Evolutionary conservation across 1,284 basidiomycete species (phyloP).

Genomic region (Rugosomyces carneus): DNA sequence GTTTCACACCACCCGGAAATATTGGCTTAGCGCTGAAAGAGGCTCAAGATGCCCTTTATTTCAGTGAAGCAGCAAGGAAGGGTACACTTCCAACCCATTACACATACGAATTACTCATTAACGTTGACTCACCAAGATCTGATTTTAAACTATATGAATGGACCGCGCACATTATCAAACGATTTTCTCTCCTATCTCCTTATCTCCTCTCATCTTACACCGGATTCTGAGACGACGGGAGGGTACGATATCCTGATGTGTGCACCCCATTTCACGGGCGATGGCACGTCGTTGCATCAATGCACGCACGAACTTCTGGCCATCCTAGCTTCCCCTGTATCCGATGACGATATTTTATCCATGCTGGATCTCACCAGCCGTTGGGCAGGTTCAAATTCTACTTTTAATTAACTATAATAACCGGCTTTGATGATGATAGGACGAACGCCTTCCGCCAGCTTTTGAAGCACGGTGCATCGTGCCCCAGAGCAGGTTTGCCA

Average conservation of each 20-base stretch:
- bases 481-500: slow-evolving; percentile 19
- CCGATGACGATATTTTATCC: slow-evolving; percentile 18
- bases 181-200: slow-evolving; percentile 41
- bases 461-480: slow-evolving; percentile 21
- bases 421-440: slow-evolving; percentile 1
- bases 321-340: slow-evolving; percentile 25
- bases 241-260: slow-evolving; percentile 24
- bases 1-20: slow-evolving; percentile 11
- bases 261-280: slow-evolving; percentile 43
- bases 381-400: slow-evolving; percentile 18
- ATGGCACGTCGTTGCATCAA: slow-evolving; percentile 42
- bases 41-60: slow-evolving; percentile 23
- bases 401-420: too few relatives aligned
- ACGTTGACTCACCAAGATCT: slow-evolving; percentile 25
- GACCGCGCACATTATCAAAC: slow-evolving; percentile 40
- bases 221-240: neutral
- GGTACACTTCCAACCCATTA: slow-evolving; percentile 16
- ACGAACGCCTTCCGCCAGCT: slow-evolving; percentile 21
- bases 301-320: slow-evolving; percentile 39
- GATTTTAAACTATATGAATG: slow-evolving; percentile 41
- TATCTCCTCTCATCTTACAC: slow-evolving; percentile 24
- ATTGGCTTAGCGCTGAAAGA: slow-evolving; percentile 20
- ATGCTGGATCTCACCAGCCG: slow-evolving; percentile 19
- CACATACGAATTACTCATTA: neutral
- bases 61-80: slow-evolving; percentile 24